These are phyloP conservation scores for Oxytropis ochrocephala DNA, from an alignment of 306 rosid species.

Conservation along the genomic window DNA sequence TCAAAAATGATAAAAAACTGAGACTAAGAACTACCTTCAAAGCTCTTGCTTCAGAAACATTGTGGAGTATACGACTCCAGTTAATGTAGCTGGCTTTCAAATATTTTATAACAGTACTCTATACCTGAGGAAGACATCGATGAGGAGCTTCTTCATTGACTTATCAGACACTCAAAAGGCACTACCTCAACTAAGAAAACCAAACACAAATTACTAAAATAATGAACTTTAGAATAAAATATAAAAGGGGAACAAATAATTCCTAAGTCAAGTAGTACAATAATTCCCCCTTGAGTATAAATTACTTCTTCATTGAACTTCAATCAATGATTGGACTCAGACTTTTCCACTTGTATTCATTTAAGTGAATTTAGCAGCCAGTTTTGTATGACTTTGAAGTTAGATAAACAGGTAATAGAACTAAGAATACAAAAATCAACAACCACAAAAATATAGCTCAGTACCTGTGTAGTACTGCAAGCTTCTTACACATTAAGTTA, in stretches of 20 bases:
- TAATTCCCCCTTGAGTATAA: slow-evolving; percentile 13
- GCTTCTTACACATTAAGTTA: not conserved
- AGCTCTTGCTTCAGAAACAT: slow-evolving; percentile 7
- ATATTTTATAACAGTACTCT: slow-evolving; percentile 2
- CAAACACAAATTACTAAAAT: not conserved
- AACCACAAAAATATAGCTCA: too few species aligned
- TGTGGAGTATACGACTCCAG: slow-evolving; percentile 11
- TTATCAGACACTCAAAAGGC: slow-evolving; percentile 13
- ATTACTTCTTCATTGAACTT: slow-evolving; percentile 7
- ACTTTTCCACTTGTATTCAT: not conserved
- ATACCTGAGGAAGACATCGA: not conserved
- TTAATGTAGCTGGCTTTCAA: slow-evolving; percentile 23
- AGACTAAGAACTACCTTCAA: not conserved
- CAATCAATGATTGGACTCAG: not conserved
- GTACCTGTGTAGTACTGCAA: not conserved
- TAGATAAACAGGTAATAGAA: not conserved
- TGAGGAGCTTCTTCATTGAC: slow-evolving; percentile 4
- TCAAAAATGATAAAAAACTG: not conserved
- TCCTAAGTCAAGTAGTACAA: slow-evolving; percentile 12
- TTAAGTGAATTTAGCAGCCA: not conserved
- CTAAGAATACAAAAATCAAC: not conserved
- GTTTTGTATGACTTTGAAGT: slow-evolving; percentile 6
- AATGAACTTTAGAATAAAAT: not conserved
- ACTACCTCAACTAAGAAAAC: slow-evolving; percentile 12
- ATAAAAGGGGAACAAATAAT: not conserved